Evolutionary conservation across 305 asterid genomes (phyloP), one percentile per base, ranked within the genome.

Genomic region (Fraxinus sp.): DNA sequence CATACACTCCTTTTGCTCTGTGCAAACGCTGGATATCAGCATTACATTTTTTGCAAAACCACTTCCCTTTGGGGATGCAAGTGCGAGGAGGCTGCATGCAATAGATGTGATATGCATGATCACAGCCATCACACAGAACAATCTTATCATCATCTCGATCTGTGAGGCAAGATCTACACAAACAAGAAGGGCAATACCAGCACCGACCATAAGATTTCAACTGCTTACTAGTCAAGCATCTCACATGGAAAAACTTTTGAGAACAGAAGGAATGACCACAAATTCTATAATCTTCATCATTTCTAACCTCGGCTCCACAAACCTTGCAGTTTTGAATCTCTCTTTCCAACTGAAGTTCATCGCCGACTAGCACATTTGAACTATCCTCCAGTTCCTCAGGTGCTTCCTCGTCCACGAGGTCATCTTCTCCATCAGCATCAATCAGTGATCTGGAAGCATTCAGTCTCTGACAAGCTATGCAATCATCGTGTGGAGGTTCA

Each of bases 171-270:
- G 84, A 82, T 88, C 98, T 85, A 79, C 99, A 96, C 49, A 96
- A 90, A 85, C 99, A 96, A 37, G 98, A 94, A 24, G 98, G 98
- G 87, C 99, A 96, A 78, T 96, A 96, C 99, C 98, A 96, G 72
- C 93, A 84, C 1, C 91, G 84, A 7, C 97, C 95, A 20, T 89
- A 59, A 35, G 91, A 84, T 62, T 78, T 82, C 89, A 96, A 86
- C 90, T 93, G 95, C 87, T 87, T 84, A 28, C 82, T 80, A 9
- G 94, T 94, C 90, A 96, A 84, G 87, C 99, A 96, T 73, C 86
- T 88, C 70, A 82, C 91, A 81, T 96, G 99, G 91, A 92, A 96
- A 86, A 88, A 91, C 83, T 93, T 96, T 87, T 93, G 95, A 28
- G 92, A 93, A 79, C 99, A 96, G 78, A 91, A 91, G 9, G 90